A percentile compares a stretch with the other conserved stretches of the same genome.
phyloP scores from a whole-genome alignment of 495 filamentous ascomycete species.

The Podospora fimiseda region DNA sequence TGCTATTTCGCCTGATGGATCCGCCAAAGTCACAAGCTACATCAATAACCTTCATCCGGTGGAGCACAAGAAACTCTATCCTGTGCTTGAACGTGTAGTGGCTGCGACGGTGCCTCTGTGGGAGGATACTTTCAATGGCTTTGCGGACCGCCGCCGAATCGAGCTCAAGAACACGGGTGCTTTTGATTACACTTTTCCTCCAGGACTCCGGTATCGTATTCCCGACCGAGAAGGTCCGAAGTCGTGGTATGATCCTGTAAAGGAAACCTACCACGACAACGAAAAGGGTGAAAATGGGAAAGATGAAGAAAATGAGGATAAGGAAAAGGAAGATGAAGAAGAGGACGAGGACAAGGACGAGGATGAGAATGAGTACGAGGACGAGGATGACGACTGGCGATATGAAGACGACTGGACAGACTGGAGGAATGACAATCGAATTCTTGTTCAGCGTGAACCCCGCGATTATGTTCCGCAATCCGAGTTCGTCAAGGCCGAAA shows the following conservation, averaged over 20 bases:
- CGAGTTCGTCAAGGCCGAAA: neutral
- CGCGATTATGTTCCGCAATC: constrained; percentile 7
- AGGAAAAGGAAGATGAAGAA: neutral
- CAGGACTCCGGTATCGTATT: constrained; percentile 12
- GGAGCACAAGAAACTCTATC: constrained; percentile 43
- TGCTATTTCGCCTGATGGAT: constrained; percentile 32
- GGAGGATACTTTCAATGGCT: constrained; percentile 30
- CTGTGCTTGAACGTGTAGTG: constrained; percentile 45
- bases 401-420: constrained; percentile 7
- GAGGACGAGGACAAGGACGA: neutral
- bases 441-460: constrained; percentile 21
- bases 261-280: neutral
- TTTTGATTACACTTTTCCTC: constrained; percentile 10
- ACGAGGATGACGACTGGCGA: constrained; percentile 9
- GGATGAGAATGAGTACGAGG: neutral
- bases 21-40: constrained; percentile 60
- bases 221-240: constrained; percentile 10
- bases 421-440: constrained; percentile 6
- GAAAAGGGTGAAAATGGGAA: neutral
- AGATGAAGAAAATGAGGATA: neutral
- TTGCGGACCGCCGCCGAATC: constrained; percentile 12
- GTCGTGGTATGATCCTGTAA: constrained; percentile 5
- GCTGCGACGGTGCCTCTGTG: constrained; percentile 44
- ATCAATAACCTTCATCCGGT: constrained; percentile 58
- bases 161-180: neutral